Base-by-base conservation (phyloP, 2,329 filamentous ascomycete species). In the Aureobasidium sp. region DNA sequence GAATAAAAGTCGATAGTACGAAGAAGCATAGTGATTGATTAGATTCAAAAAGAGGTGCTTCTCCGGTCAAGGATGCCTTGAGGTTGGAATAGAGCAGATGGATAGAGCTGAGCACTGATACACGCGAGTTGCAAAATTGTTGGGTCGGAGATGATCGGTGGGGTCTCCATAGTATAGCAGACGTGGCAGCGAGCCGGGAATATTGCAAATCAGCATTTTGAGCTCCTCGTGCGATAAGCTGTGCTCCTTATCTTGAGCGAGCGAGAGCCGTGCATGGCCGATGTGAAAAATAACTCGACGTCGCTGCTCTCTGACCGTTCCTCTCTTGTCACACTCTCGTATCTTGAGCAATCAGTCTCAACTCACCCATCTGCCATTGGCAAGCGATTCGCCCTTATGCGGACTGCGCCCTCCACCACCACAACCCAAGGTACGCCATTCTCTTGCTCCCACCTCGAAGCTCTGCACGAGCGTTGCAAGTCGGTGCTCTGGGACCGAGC, bases 351-450 rank as follows among this genome's bases (percentile, higher is more conserved):
- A 53, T 47, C 57, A 55, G 39, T 29, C 55, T 29, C 25, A 30
- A 25, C 13, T 25, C 49, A n/a, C 62, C n/a, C 53, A 65, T 65
- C 50, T 63, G 62, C 59, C 45, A 67, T 57, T 55, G 61, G 50
- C 53, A 64, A 48, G 62, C 66, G 57, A 63, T 39, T 63, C 53
- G 61, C 61, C 53, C 61, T 59, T 63, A 78, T 80, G 78, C 77
- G 77, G 77, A 76, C 76, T 77, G 75, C 75, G 72, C 75, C 75
- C 67, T 78, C 77, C 68, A 72, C 75, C 72, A 80, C 79, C 72
- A 81, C 78, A 73, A 80, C 78, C 70, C 78, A 81, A 71, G 78
- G 78, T 80, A 21, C 21, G 21, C 21, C 77, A 67, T 77, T 32
- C 34, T 32, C 41, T 50, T 32, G 57, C 36, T n/a, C 25, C n/a